Evolutionary conservation across 1,284 basidiomycete species (phyloP).

Genomic region (Phlebopus sp.): DNA sequence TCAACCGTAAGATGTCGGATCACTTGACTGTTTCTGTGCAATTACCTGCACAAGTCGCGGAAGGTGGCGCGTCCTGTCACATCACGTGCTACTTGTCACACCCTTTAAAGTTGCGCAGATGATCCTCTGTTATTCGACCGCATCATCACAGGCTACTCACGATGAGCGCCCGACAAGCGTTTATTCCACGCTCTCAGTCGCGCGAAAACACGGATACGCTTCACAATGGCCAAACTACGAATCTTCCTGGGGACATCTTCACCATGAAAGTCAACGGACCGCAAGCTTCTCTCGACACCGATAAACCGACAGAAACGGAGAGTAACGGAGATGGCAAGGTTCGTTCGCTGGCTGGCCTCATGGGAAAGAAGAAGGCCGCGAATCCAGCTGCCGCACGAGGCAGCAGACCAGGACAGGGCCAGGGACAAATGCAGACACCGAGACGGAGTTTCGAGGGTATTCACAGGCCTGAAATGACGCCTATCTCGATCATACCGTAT

Average conservation of each 20-base stretch:
- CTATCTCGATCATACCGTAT: slow-evolving; percentile 27
- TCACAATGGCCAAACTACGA: slow-evolving; percentile 3
- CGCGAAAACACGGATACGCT: background rate
- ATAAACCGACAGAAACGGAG: background rate
- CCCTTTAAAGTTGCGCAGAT: too few species aligned
- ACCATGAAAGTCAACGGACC: background rate
- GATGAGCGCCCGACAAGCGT: slow-evolving; percentile 30
- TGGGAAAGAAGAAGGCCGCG: slow-evolving; percentile 16
- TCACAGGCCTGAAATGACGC: slow-evolving; percentile 18
- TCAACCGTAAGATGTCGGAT: too few species aligned
- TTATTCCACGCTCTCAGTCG: slow-evolving; percentile 21
- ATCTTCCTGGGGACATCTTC: background rate
- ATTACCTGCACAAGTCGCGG: too few species aligned
- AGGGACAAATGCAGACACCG: slow-evolving; percentile 3
- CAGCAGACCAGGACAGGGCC: slow-evolving; percentile 2
- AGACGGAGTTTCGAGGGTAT: slow-evolving; percentile 25
- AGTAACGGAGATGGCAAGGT: slow-evolving; percentile 13
- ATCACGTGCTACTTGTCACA: too few species aligned
- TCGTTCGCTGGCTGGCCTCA: slow-evolving; percentile 21
- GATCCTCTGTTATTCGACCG: too few species aligned
- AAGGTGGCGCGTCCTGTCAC: too few species aligned
- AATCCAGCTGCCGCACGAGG: slow-evolving; percentile 1
- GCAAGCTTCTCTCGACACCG: background rate
- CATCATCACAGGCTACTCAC: background rate
- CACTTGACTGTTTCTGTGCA: too few species aligned